phyloP scores from a whole-genome alignment of 1,284 basidiomycete species.

The Moniliella sp. region DNA sequence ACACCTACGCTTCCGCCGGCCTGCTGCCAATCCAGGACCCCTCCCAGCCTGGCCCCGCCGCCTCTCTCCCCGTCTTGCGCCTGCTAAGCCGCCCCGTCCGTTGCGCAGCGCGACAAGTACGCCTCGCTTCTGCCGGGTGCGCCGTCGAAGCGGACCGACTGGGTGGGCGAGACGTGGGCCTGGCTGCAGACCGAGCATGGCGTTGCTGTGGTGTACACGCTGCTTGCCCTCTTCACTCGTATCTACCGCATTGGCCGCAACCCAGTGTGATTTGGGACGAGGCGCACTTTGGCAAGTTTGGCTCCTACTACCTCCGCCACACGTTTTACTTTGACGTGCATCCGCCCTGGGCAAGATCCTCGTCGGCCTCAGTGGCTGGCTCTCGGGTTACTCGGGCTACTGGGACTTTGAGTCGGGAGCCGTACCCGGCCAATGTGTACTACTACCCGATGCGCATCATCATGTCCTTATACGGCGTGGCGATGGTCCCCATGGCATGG shows the following conservation, averaged over 20 bases:
- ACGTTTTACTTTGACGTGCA: conserved; percentile 40
- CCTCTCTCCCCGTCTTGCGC: too few species aligned
- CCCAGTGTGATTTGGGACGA: conserved; percentile 87
- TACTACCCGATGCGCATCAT: conserved; percentile 86
- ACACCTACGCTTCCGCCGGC: too few species aligned
- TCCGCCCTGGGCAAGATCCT: conserved; percentile 94
- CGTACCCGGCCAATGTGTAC: conserved; percentile 63
- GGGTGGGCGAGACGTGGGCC: too few species aligned
- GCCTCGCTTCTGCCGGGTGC: too few species aligned
- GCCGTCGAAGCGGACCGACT: too few species aligned
- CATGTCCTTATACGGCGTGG: conserved; percentile 76
- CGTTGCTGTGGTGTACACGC: too few species aligned
- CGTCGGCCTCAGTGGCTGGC: conserved; percentile 69
- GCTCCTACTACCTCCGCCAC: conserved; percentile 78
- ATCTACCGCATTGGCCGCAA: conserved; percentile 80
- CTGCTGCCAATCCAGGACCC: too few species aligned
- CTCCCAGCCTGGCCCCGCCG: too few species aligned
- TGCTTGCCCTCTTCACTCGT: conserved; percentile 77
- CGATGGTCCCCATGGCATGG: conserved; percentile 86
- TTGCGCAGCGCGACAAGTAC: too few species aligned
- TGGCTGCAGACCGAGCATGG: too few species aligned
- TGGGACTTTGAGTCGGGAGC: conserved; percentile 90
- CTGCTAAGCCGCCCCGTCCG: too few species aligned
- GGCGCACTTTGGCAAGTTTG: conserved; percentile 33
- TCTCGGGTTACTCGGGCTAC: conserved; percentile 70